Evolutionary conservation across 192 early-diverging fungal genomes (phyloP), one percentile per base, ranked within the genome.

Genomic region (Entomortierella chlamydospora): DNA sequence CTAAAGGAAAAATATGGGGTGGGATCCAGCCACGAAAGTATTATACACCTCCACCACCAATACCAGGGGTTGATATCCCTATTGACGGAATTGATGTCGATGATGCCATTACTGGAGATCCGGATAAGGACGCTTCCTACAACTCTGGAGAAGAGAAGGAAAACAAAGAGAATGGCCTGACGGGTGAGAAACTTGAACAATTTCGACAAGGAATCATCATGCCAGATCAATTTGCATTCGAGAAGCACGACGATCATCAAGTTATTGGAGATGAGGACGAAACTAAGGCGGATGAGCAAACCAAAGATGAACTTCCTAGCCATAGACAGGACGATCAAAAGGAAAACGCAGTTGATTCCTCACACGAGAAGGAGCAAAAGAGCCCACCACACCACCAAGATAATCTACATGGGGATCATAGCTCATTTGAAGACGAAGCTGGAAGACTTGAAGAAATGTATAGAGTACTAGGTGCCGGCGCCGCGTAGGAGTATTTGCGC

Each of bases 181-280:
- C 52, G 5, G 74, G 67, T 0, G 59, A 62, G 7, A 56, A 54
- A 29, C 33, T 78, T 0, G 74, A 78, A 28, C 59, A 59, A 50
- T 78, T 70, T 49, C 74, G 74, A 18, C 54, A 78, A n/a, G 74
- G 74, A 0, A 47, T 78, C 20, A 78, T 78, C 47, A 31, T 73
- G 18, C 25, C 47, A 7, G 25, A 59, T 34, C 52, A 37, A 39
- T 60, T 52, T 25, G 49, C 23, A 9, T 42, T 43, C 18, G 33
- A 20, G 4, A 41, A 54, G 39, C 56, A 64, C 2, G 57, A 51
- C 8, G 18, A 56, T 29, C 22, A 50, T 34, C 18, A 41, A 25
- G 42, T 17, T 33, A 25, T 20, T 68, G 56, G 20, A 5, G 26
- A 42, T 28, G 53, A 15, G 2, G 42, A 18, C 28, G 43, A 28